Base-by-base conservation (phyloP, 1,284 basidiomycete genomes). In the Cryptococcus hybrid region DNA sequence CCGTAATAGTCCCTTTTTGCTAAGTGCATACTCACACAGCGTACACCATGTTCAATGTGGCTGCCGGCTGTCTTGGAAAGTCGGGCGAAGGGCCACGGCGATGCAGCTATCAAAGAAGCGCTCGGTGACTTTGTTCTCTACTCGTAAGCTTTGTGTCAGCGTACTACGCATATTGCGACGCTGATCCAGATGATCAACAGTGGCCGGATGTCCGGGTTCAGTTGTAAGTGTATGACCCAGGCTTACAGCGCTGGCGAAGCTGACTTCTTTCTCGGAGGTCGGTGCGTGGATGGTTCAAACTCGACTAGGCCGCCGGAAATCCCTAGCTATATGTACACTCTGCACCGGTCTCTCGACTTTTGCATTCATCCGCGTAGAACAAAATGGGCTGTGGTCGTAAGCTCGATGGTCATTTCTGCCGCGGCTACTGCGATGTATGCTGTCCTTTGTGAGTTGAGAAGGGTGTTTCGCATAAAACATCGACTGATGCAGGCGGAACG, bases 1-100 rank as follows among this genome's bases (percentile, higher is more conserved):
- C 18, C 18, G 18, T 18, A 18, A 18, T 18, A 18, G 18, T 18
- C 18, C 18, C 18, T 18, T 18, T 34, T 24, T 46, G 39, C 54
- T 30, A 45, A 47, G 4, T 38, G 18, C 15, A 38, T 7, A 53
- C 58, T 60, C 61, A 60, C 52, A 52, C 69, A 88, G 92, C 87
- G 1, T 93, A 86, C 70, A 97, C 91, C 6, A 95, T 95, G 86
- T 98, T 98, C 80, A 99, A 98, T 70, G 92, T 98, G 88, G 76
- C 82, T 97, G 18, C 95, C 95, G 0, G 92, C 92, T 68, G 82
- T 95, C 12, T 80, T 98, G 36, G 93, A 78, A 15, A 69, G 68
- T 37, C 69, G 70, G 0, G 71, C 69, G 9, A 65, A 67, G 5
- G 70, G 67, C 1, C 66, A 67, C 35, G 73, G 75, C 0, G 75